phyloP scores from a whole-genome alignment of 1,139 yeast species.

The Suhomyces choctaworum region DNA sequence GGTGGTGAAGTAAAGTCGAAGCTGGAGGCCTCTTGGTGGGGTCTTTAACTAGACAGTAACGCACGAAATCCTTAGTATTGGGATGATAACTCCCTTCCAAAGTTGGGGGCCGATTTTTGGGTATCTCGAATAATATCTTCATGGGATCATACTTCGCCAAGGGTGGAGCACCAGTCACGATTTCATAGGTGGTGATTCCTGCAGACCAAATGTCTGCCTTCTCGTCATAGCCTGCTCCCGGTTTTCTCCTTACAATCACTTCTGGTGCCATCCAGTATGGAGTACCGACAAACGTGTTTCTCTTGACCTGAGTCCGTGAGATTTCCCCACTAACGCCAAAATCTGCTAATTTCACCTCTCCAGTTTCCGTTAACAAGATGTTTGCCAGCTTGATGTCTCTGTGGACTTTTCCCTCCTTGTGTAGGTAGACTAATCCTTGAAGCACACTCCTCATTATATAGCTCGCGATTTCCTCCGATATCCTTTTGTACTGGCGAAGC shows the following conservation, averaged over 20 bases:
- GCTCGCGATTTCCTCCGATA: constrained; percentile 60
- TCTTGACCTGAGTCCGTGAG: constrained; percentile 57
- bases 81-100: constrained; percentile 47
- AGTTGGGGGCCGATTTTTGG: constrained; percentile 65
- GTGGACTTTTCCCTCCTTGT: constrained; percentile 73
- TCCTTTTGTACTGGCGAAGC: constrained; percentile 29
- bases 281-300: constrained; percentile 81
- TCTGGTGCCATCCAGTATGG: constrained; percentile 97
- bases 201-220: constrained; percentile 89
- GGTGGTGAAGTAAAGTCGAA: constrained; percentile 42
- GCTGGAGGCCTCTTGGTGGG: constrained; percentile 57
- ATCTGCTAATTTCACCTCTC: constrained; percentile 73
- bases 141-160: constrained; percentile 67
- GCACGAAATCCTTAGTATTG: constrained; percentile 60
- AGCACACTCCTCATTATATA: constrained; percentile 61
- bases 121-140: constrained; percentile 72
- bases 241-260: constrained; percentile 54
- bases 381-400: constrained; percentile 86
- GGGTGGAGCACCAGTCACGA: constrained; percentile 75
- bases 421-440: constrained; percentile 68
- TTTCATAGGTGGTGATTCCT: constrained; percentile 79
- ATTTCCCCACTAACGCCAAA: constrained; percentile 87
- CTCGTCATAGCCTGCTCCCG: constrained; percentile 76
- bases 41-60: constrained; percentile 57
- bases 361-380: constrained; percentile 62